Conservation (phyloP, 2,329 filamentous ascomycete species). For the Sporothrix variecibatus region DNA sequence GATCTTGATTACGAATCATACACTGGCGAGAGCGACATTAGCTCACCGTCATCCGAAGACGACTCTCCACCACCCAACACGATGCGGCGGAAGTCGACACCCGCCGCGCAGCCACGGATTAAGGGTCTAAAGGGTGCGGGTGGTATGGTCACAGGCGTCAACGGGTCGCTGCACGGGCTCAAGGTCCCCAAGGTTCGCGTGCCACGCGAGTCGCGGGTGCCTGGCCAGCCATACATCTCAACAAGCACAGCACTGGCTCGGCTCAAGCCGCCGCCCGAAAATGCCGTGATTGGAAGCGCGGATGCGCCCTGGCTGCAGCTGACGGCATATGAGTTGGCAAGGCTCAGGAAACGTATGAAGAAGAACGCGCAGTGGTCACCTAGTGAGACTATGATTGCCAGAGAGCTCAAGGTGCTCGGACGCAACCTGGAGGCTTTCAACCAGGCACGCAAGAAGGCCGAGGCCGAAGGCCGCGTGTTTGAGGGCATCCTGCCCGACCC, state of each 20-base stretch:
- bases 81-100: conserved; percentile 36
- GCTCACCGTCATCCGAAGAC: conserved; percentile 37
- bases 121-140: conserved; percentile 45
- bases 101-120: conserved; percentile 47
- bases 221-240: conserved; percentile 37
- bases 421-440: conserved; percentile 65
- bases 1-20: conserved; percentile 64
- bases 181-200: conserved; percentile 50
- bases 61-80: conserved; percentile 39
- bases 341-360: conserved; percentile 83
- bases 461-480: conserved; percentile 65
- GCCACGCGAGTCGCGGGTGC: conserved; percentile 33
- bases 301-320: conserved; percentile 68
- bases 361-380: conserved; percentile 86
- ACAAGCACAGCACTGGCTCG: conserved; percentile 44
- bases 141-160: background rate
- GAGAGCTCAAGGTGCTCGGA: conserved; percentile 71
- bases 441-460: conserved; percentile 64
- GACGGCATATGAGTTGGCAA: conserved; percentile 65
- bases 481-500: conserved; percentile 47
- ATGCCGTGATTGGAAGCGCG: conserved; percentile 58
- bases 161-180: conserved; percentile 30
- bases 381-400: conserved; percentile 81
- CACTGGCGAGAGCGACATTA: conserved; percentile 52
- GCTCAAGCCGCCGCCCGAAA: conserved; percentile 60